Evolutionary conservation across 257 asterid genomes (phyloP).

Genomic region (Linderniella brevidens): DNA sequence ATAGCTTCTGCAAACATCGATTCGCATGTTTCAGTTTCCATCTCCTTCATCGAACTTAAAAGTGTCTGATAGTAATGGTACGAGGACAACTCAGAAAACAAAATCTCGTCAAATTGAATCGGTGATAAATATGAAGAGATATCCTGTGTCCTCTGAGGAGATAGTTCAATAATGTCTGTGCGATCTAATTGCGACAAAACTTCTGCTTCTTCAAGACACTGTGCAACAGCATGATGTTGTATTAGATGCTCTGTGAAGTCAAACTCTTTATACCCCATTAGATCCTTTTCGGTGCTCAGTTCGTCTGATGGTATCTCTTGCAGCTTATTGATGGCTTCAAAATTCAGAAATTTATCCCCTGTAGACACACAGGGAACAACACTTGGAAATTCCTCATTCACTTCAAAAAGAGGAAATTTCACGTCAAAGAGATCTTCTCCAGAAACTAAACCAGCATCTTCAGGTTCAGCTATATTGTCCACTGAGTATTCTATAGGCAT

Average conservation of each 20-base stretch:
- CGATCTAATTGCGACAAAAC: slow-evolving; percentile 20
- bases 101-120: slow-evolving; percentile 32
- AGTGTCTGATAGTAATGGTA: slow-evolving; percentile 28
- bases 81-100: slow-evolving; percentile 34
- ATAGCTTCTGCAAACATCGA: slow-evolving; percentile 46
- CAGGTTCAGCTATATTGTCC: slow-evolving; percentile 28
- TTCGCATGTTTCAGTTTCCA: slow-evolving; percentile 38
- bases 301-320: slow-evolving; percentile 25
- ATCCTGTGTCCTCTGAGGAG: slow-evolving; percentile 18
- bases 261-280: slow-evolving; percentile 31
- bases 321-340: slow-evolving; percentile 32
- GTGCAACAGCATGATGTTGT: slow-evolving; percentile 17
- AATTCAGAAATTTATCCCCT: slow-evolving; percentile 26
- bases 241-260: slow-evolving; percentile 38
- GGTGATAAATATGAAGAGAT: slow-evolving; percentile 18
- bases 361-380: slow-evolving; percentile 16
- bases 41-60: slow-evolving; percentile 25
- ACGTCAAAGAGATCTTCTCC: slow-evolving; percentile 18
- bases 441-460: slow-evolving; percentile 32
- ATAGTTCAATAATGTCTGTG: slow-evolving; percentile 27
- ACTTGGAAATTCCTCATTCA: slow-evolving; percentile 35
- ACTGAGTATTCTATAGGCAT: slow-evolving; percentile 21
- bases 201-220: slow-evolving; percentile 20
- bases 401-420: slow-evolving; percentile 54
- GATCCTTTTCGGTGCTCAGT: slow-evolving; percentile 24